Conservation (phyloP, 495 filamentous ascomycete species). For the Tuber melanosporum region DNA sequence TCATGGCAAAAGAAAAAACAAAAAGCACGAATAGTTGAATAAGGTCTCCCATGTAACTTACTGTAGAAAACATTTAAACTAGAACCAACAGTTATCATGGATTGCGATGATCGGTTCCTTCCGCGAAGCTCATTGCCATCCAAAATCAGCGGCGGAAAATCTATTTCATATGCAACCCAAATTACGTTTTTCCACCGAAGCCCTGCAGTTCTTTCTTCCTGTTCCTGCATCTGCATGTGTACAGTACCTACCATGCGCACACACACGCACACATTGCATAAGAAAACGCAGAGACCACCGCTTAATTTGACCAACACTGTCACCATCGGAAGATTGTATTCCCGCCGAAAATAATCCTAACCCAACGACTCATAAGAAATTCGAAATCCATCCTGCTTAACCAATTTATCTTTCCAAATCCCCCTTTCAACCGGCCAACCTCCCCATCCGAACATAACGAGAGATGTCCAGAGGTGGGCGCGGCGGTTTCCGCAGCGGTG, state of each 20-base stretch:
- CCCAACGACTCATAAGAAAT: neutral
- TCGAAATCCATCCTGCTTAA: neutral
- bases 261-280: neutral
- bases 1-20: too few relatives aligned
- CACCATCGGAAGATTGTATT: neutral
- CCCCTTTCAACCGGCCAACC: neutral
- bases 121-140: neutral
- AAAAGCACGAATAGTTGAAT: neutral
- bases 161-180: neutral
- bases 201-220: neutral
- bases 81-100: neutral
- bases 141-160: neutral
- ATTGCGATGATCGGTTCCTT: neutral
- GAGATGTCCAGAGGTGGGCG: conserved; percentile 38
- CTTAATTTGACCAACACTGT: neutral
- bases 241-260: neutral
- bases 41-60: neutral
- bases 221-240: neutral
- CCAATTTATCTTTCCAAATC: neutral
- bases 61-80: neutral
- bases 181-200: neutral
- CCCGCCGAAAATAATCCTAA: neutral
- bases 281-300: neutral
- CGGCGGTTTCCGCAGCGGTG: conserved; percentile 11
- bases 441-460: neutral